Base-by-base conservation (phyloP, 106 monocot genomes). In the Acorus calamus region DNA sequence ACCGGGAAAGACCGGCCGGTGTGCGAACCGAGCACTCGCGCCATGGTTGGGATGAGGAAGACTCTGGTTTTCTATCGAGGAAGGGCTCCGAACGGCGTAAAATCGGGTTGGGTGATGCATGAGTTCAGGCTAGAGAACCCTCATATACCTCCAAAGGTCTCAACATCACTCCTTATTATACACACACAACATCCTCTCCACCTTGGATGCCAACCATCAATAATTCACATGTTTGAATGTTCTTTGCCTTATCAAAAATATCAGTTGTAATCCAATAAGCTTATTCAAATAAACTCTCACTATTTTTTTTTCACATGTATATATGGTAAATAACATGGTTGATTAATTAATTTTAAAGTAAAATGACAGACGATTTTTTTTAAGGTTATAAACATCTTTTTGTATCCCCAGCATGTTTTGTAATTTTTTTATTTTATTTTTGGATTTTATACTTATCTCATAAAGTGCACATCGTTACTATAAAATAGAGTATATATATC, bases 31-130 rank as follows among this genome's bases (percentile, higher is more conserved):
- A 41, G 44, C 8, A 82, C 72, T 4, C 66, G 47, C 56, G 56
- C 41, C 2, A 69, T 79, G n/a, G 69, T 79, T 6, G 86, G 86
- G 42, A 86, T 86, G 86, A 78, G 81, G 44, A 86, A 86, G 69
- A 86, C 86, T 5, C 62, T 86, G 7, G 86, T 86, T 13, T 86
- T 82, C 50, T 82, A 86, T 58, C 64, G 75, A n/a, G 86, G 86
- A 3, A 68, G 86, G 60, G 86, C 81, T 72, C 86, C 86, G 4
- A 81, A 76, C 46, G 81, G 81, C 2, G 52, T 56, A 1, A 86
- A 82, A 53, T 79, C 79, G 9, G 52, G 59, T 44, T 86, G 86
- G 86, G 79, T 86, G 42, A 86, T 86, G 86, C 86, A 86, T 62
- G 86, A 86, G 59, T 86, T 81, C 57, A 55, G 86, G 3, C 43